Conservation (phyloP, 2,329 filamentous ascomycete species). For the Fusarium sublunatum region DNA sequence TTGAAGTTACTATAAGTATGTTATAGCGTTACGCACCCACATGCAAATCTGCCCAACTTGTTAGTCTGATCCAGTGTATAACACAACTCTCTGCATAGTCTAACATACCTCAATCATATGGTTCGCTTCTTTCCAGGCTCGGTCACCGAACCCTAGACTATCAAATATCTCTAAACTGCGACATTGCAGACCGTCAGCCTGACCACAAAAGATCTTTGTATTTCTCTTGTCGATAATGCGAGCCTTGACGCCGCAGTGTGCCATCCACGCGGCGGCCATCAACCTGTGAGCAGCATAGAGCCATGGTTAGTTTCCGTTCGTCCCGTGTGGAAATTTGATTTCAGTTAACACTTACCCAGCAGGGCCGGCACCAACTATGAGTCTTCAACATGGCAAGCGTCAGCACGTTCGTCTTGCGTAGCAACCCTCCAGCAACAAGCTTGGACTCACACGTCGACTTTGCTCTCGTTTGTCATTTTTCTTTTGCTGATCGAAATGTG, state of each 20-base stretch:
- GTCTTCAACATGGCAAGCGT: neutral
- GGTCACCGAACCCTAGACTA: conserved; percentile 73
- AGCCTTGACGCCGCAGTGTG: conserved; percentile 28
- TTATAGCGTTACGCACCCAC: neutral
- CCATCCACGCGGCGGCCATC: conserved; percentile 25
- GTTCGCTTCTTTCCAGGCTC: conserved; percentile 73
- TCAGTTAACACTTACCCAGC: conserved; percentile 10
- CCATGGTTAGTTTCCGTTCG: neutral
- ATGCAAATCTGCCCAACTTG: conserved; percentile 1
- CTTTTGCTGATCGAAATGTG: neutral
- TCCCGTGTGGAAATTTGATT: neutral
- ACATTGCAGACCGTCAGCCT: conserved; percentile 33
- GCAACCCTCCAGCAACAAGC: neutral
- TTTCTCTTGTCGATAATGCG: conserved; percentile 30
- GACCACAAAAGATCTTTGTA: conserved; percentile 19
- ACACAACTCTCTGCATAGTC: neutral
- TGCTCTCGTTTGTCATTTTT: conserved; percentile 13
- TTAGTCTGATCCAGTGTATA: conserved; percentile 14
- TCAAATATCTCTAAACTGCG: conserved; percentile 74
- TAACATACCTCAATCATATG: conserved; percentile 69
- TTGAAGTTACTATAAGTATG: neutral
- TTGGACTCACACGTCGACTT: conserved; percentile 16
- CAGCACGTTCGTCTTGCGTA: neutral
- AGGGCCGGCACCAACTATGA: conserved; percentile 25
- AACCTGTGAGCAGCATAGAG: neutral